Percentiles rank a stretch among this genome's conserved stretches.
Conservation (phyloP, 1,139 yeast species). For the Geotrichum klebahnii region DNA sequence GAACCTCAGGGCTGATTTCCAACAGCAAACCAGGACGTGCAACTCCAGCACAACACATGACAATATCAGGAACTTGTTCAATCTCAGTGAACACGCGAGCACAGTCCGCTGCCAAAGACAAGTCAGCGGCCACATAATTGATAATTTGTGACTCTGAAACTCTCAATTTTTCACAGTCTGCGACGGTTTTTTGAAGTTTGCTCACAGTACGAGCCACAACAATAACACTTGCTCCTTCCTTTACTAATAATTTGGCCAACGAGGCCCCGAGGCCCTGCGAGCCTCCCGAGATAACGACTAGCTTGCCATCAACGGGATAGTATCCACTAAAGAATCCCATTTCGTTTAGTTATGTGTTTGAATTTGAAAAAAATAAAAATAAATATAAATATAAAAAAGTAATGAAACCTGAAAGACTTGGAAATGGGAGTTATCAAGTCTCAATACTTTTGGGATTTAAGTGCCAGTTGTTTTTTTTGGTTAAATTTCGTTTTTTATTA, state of each 20-base stretch:
- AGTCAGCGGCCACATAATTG: conserved; percentile 59
- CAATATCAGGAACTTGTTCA: conserved; percentile 55
- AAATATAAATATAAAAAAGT: background rate
- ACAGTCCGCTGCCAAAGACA: conserved; percentile 53
- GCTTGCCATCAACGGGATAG: conserved; percentile 34
- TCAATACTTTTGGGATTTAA: too few relatives aligned
- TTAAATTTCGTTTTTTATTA: too few relatives aligned
- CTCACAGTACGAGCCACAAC: conserved; percentile 70
- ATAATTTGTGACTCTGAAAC: conserved; percentile 39
- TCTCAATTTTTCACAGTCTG: conserved; percentile 41
- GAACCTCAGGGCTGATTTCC: conserved; percentile 58
- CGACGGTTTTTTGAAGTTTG: conserved; percentile 51
- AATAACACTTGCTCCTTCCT: conserved; percentile 58
- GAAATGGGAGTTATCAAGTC: too few relatives aligned
- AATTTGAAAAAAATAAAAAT: background rate
- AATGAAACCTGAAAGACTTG: background rate
- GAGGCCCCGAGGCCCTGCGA: conserved; percentile 93
- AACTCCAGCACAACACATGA: conserved; percentile 85
- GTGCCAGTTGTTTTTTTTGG: too few relatives aligned
- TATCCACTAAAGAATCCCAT: conserved; percentile 24
- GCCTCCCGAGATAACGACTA: conserved; percentile 85
- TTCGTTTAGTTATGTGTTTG: background rate
- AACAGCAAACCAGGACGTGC: conserved; percentile 74
- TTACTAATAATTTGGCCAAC: conserved; percentile 58
- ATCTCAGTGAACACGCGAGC: conserved; percentile 42